Evolutionary conservation across 2,329 filamentous ascomycete species (phyloP), one percentile per base, ranked within the genome.

Genomic region (Tolypocladium album): DNA sequence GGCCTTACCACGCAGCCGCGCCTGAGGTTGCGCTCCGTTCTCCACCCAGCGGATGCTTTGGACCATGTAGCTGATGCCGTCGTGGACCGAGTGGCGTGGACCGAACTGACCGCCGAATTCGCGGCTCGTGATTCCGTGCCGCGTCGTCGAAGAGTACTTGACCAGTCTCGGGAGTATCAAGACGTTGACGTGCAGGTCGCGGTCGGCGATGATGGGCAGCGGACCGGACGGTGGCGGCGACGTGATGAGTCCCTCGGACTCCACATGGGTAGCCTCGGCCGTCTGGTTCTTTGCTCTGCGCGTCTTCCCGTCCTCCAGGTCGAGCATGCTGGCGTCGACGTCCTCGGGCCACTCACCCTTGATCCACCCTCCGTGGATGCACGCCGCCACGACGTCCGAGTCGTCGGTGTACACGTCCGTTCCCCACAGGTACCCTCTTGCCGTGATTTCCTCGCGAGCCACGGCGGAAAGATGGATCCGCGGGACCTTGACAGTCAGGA

Each of bases 341-440:
- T 90, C 88, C 8, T 92, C 86, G 5, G 85, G 79, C 88, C 92
- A 96, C 67, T 92, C 90, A 40, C 93, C 93, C 50, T 88, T 86
- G 65, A 99, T 88, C 86, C 92, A 97, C 4, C 94, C 94, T 1
- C 87, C 87, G 71, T 99, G 94, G 55, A 99, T 93, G 61, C 92
- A 93, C 2, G 93, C 92, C 0, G 92, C 93, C 31, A 99, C 82
- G 0, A 94, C 86, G 69, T 99, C 94, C 0, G 92, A 96, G 73
- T 99, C 94, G 67, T 99, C 94, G 0, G 92, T 96, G 70, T 97
- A 97, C 8, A 99, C 83, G 43, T 95, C 92, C 0, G 91, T 94
- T 1, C 94, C 94, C 92, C 93, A 99, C 0, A 99, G 73, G 9
- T 90, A 89, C 24, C 88, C 83, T 40, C 90, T 84, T 9, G 85